Percentiles rank a stretch among this genome's conserved stretches.
Evolutionary conservation across 202 grass and related monocot genomes (phyloP).

Genomic region (Zoysia matrella): DNA sequence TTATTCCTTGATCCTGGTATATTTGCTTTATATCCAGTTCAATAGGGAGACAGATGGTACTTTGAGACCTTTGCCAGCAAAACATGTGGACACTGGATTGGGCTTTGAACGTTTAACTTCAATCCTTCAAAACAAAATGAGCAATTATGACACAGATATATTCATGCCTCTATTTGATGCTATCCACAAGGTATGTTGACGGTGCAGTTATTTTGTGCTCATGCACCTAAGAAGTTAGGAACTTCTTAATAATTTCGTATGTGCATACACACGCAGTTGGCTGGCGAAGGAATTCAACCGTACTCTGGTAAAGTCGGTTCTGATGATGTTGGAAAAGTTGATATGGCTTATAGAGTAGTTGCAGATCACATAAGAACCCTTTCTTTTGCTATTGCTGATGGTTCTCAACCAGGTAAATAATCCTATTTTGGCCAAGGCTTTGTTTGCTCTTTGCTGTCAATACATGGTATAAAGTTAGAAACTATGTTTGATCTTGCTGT

Average conservation of each 20-base stretch:
- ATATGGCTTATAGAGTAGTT: constrained; percentile 98
- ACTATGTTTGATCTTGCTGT: neutral
- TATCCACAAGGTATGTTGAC: constrained; percentile 71
- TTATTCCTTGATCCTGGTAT: constrained; percentile 20
- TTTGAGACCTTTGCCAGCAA: constrained; percentile 84
- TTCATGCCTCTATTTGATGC: constrained; percentile 92
- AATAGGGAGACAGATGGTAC: constrained; percentile 88
- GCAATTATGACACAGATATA: constrained; percentile 96
- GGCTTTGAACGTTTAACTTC: constrained; percentile 94
- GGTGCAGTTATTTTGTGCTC: constrained; percentile 35
- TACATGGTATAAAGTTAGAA: neutral
- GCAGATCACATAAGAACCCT: constrained; percentile 98
- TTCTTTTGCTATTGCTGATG: constrained; percentile 91
- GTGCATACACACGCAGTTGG: constrained; percentile 51
- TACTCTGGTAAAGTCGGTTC: constrained; percentile 77
- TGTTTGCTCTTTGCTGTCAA: neutral
- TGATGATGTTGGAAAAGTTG: constrained; percentile 86
- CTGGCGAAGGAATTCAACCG: constrained; percentile 57
- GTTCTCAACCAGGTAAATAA: constrained; percentile 74
- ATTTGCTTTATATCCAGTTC: constrained; percentile 56
- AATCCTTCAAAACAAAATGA: constrained; percentile 99
- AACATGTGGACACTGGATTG: constrained; percentile 97
- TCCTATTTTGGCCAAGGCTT: constrained; percentile 9
- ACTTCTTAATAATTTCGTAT: constrained; percentile 28
- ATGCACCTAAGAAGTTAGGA: constrained; percentile 31